A percentile compares a stretch with the other conserved stretches of the same genome.
Evolutionary conservation across 441 rosid genomes (phyloP).

Genomic region (Eugenia klotzschiana): DNA sequence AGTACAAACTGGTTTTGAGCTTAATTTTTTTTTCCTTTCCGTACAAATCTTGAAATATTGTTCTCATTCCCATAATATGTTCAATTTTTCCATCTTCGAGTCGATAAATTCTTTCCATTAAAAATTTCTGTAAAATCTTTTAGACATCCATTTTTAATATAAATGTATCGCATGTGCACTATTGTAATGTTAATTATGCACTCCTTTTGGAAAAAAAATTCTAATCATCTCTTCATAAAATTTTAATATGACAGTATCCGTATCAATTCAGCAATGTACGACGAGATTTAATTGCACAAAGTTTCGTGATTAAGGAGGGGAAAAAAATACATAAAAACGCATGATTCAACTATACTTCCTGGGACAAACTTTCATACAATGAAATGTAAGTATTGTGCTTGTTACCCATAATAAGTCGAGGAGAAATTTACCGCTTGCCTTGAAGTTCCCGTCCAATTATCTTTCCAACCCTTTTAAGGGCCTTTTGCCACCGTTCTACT

Average conservation of each 20-base stretch:
- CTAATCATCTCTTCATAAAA: too few relatives aligned
- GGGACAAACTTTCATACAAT: background rate
- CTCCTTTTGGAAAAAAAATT: too few relatives aligned
- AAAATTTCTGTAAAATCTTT: too few relatives aligned
- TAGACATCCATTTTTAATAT: too few relatives aligned
- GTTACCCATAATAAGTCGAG: accelerated
- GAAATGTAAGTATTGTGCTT: too few relatives aligned
- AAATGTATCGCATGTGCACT: background rate
- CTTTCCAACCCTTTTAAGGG: background rate
- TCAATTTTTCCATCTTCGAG: background rate
- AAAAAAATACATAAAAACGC: too few relatives aligned
- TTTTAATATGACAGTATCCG: too few relatives aligned
- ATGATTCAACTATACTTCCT: too few relatives aligned
- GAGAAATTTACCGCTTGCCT: background rate
- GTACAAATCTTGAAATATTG: too few relatives aligned
- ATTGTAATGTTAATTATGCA: background rate
- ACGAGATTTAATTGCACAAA: too few relatives aligned
- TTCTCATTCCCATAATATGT: background rate
- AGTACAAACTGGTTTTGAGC: background rate
- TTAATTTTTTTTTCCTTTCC: background rate
- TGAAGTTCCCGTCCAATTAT: background rate
- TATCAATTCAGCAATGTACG: too few relatives aligned
- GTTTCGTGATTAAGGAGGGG: background rate
- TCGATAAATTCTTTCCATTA: background rate
- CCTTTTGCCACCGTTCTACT: background rate